Base-by-base conservation (phyloP, 306 rosid species). In the Gastrolobium villosum region DNA sequence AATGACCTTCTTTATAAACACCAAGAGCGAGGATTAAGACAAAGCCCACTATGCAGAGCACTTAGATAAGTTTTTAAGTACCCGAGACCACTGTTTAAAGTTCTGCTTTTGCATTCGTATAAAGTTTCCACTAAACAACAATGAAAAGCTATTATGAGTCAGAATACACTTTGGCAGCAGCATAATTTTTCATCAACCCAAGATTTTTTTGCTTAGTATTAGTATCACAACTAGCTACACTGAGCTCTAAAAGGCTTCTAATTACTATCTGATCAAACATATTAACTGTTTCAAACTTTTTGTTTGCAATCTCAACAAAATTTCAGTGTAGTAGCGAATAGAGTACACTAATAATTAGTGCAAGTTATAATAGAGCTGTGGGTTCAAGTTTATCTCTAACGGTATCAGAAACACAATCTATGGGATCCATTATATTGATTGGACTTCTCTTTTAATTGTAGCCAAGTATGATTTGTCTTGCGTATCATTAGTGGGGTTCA, bases 81-180 rank as follows among this genome's bases (percentile, higher is more conserved):
- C 7, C 14, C 32, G 10, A 56, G 4, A 34, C 45, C 35, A 39
- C 13, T 61, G 50, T 55, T 59, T 74, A 75, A 79, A 69, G 63
- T 64, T 30, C 3, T 43, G 52, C 56, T 43, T 52, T 78, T 66
- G 30, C 53, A 41, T 45, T 40, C 36, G 11, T 60, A 20, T 56
- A 64, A 45, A 63, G 76, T 56, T n/a, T 49, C 65, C 85, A 55
- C 77, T 46, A 62, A 70, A 65, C 54, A 48, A 34, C 26, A 56
- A 26, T 9, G 30, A 49, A 59, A 66, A 40, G 36, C 1, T 7
- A 40, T 13, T 6, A 48, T 46, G 86, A 77, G 75, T 82, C 86
- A 82, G 86, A 82, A 13, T 54, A 55, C 86, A 82, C 86, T 69
- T 68, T 28, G 65, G 49, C 28, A 31, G 6, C 72, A 15, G n/a